Base-by-base conservation (phyloP, 305 asterid species). In the Petunia hybrid region DNA sequence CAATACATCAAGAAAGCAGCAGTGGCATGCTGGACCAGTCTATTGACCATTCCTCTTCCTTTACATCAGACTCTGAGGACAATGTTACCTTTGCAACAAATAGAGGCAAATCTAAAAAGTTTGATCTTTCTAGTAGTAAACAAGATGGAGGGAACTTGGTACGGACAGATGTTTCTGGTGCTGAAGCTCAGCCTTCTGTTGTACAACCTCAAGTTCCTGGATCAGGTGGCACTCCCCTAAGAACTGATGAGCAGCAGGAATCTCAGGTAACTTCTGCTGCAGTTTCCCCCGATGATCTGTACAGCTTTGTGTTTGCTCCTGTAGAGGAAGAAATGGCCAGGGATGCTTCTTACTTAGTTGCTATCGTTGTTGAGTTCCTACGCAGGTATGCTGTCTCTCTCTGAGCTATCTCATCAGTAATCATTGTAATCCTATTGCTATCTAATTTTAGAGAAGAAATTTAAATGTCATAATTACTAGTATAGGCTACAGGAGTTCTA, bases 261-360 rank as follows among this genome's bases (percentile, higher is more conserved):
- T 76, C 88, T 81, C 89, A 81, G 76, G 87, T 82, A 82, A 87
- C 93, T 81, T 92, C 99, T 45, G 97, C 97, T 4, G 95, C 92
- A 69, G 84, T 89, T 79, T 90, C 98, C 74, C 92, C 94, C 35
- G 90, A 82, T 39, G 97, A 94, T 85, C 86, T 96, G 78, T 90
- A 90, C 83, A 86, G 83, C 84, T 85, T 35, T 79, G 97, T 95
- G 80, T 89, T 96, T 88, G 90, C 94, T 55, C 85, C 89, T 41
- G 91, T 89, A 73, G 98, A 96, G 90, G 99, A 94, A 89, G 98
- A 94, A 89, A 94, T 96, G 91, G 87, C 88, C 3, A 96, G 95
- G 83, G 99, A 94, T 87, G 91, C 94, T 83, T 93, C 94, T 81
- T 96, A 96, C 89, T 86, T 96, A 88, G 88, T 87, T 75, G 89